Evolutionary conservation across 228 moss, liverwort and hornwort species (phyloP).

Genomic region (Sphagnum fallax): DNA sequence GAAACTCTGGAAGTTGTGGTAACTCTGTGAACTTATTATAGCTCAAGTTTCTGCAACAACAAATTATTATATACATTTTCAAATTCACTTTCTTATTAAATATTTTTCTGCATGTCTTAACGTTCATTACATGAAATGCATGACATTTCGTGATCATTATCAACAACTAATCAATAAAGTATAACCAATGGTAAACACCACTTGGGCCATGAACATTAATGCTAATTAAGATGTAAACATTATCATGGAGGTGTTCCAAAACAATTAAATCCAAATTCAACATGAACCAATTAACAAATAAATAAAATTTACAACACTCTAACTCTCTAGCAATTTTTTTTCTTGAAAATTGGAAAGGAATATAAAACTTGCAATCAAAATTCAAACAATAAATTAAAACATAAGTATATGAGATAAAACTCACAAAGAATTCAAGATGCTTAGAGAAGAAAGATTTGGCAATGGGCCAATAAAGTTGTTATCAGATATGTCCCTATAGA

Average conservation of each 20-base stretch:
- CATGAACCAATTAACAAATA: background rate
- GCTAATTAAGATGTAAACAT: too few relatives aligned
- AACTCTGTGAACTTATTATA: slow-evolving; percentile 11
- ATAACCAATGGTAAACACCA: too few relatives aligned
- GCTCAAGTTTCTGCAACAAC: slow-evolving; percentile 16
- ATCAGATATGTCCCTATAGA: slow-evolving; percentile 19
- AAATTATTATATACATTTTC: too few relatives aligned
- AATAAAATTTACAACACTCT: background rate
- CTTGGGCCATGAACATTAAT: too few relatives aligned
- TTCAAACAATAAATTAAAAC: background rate
- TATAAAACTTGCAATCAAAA: background rate
- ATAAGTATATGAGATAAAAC: background rate
- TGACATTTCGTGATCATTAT: too few relatives aligned
- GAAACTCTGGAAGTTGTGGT: background rate
- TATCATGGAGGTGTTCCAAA: too few relatives aligned
- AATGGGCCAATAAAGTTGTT: background rate
- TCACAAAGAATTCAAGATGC: background rate
- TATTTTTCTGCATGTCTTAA: too few relatives aligned
- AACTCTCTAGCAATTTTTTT: too few relatives aligned
- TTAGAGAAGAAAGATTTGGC: background rate
- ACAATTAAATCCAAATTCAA: background rate
- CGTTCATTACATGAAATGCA: too few relatives aligned
- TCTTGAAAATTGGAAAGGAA: background rate
- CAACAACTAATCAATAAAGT: too few relatives aligned
- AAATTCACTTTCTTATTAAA: too few relatives aligned